A percentile compares a stretch with the other conserved stretches of the same genome.
These are phyloP conservation scores for Fusarium sp. DNA, from an alignment of 2,329 filamentous ascomycete species.

Conservation along the genomic window DNA sequence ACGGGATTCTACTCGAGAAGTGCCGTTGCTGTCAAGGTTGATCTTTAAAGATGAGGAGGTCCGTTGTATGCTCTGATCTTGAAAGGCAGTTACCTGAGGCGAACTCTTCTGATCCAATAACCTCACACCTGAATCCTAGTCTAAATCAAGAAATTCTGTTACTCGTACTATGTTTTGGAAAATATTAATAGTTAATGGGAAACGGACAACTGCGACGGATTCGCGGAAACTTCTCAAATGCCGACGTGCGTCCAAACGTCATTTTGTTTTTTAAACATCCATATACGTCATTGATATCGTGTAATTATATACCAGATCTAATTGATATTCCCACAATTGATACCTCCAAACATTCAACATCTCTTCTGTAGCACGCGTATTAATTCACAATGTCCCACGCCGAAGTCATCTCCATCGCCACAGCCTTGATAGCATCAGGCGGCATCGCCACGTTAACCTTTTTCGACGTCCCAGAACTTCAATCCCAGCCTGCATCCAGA, in stretches of 20 bases:
- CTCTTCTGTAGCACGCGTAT: rapidly evolving
- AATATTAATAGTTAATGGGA: background rate
- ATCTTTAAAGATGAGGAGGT: slow-evolving; percentile 52
- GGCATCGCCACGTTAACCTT: slow-evolving; percentile 12
- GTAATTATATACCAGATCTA: background rate
- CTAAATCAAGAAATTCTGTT: background rate
- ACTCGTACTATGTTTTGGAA: background rate
- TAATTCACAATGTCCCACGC: background rate
- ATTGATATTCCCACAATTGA: background rate
- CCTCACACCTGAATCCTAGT: background rate
- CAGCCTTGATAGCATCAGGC: slow-evolving; percentile 14
- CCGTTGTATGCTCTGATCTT: rapidly evolving
- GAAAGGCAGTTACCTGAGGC: no score
- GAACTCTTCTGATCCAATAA: no score
- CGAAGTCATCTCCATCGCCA: background rate
- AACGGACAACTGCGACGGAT: background rate
- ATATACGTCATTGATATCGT: slow-evolving; percentile 7
- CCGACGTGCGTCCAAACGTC: slow-evolving; percentile 2
- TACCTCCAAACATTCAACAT: background rate
- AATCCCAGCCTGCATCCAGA: slow-evolving; percentile 10
- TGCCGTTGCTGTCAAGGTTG: slow-evolving; percentile 66
- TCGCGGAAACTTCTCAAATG: slow-evolving; percentile 4
- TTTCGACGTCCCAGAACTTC: slow-evolving; percentile 22
- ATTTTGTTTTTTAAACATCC: background rate
- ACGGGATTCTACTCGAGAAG: slow-evolving; percentile 66